Percentiles rank a stretch among this genome's conserved stretches.
Conservation (phyloP, 2,329 filamentous ascomycete genomes). For the Penicillium sp. region DNA sequence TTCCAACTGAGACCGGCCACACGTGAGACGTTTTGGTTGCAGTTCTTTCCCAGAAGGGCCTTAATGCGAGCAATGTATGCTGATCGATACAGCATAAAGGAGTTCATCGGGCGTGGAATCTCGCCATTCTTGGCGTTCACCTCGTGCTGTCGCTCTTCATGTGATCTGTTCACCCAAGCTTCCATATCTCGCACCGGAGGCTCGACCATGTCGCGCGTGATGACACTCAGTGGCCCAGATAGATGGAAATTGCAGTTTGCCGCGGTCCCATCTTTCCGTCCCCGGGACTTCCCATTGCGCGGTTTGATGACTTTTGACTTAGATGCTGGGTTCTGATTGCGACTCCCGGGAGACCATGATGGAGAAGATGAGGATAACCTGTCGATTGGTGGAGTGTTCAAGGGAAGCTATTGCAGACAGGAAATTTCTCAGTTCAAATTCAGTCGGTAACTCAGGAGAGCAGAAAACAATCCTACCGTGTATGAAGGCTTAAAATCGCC, state of each 20-base stretch:
- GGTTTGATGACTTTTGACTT: slow-evolving; percentile 8
- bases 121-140: slow-evolving; percentile 64
- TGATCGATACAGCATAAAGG: slow-evolving; percentile 95
- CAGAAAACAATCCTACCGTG: neutral
- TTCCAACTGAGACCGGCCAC: slow-evolving; percentile 85
- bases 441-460: neutral
- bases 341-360: slow-evolving; percentile 14
- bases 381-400: neutral
- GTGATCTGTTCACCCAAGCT: slow-evolving; percentile 66
- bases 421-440: neutral
- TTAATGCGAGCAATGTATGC: slow-evolving; percentile 85
- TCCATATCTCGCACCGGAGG: slow-evolving; percentile 72
- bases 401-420: neutral
- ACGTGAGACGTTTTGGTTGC: slow-evolving; percentile 86
- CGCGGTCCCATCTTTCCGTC: slow-evolving; percentile 10
- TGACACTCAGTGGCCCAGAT: slow-evolving; percentile 22
- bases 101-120: slow-evolving; percentile 90
- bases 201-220: slow-evolving; percentile 35
- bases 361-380: slow-evolving; percentile 5
- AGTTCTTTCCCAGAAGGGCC: slow-evolving; percentile 72
- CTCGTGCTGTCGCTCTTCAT: slow-evolving; percentile 61
- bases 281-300: neutral
- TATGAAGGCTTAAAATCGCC: neutral
- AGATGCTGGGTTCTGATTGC: slow-evolving; percentile 3
- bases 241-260: slow-evolving; percentile 4